Conservation (phyloP, 2,329 filamentous ascomycete genomes). For the Tympanopsis confertula region DNA sequence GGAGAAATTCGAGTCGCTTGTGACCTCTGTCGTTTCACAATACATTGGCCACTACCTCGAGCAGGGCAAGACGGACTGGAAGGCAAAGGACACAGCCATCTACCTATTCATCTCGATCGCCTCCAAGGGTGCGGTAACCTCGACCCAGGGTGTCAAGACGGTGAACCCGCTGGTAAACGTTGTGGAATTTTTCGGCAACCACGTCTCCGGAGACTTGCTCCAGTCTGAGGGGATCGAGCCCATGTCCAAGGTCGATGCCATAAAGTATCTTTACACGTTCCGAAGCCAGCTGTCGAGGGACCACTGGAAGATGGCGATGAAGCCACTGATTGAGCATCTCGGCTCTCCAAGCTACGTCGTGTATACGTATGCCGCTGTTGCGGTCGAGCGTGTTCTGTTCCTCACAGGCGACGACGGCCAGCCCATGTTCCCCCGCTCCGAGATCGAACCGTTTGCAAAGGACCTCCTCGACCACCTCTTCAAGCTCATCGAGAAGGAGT, state of each 20-base stretch:
- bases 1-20: conserved; percentile 73
- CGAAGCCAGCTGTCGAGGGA: conserved; percentile 84
- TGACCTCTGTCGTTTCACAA: conserved; percentile 72
- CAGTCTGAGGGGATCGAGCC: conserved; percentile 59
- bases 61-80: conserved; percentile 81
- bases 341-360: conserved; percentile 88
- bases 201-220: conserved; percentile 81
- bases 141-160: conserved; percentile 79
- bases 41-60: conserved; percentile 82
- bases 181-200: conserved; percentile 85
- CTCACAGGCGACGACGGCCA: conserved; percentile 65
- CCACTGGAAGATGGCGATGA: conserved; percentile 83
- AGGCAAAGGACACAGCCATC: conserved; percentile 94
- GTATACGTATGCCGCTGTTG: conserved; percentile 93
- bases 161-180: conserved; percentile 79
- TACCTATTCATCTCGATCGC: conserved; percentile 96
- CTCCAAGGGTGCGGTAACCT: conserved; percentile 77
- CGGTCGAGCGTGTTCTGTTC: conserved; percentile 84
- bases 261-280: conserved; percentile 97
- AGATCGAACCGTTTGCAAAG: conserved; percentile 72
- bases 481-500: conserved; percentile 75
- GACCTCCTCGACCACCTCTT: conserved; percentile 85
- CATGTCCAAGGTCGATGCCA: conserved; percentile 90
- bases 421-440: conserved; percentile 67
- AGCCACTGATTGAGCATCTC: conserved; percentile 81